phyloP scores from a whole-genome alignment of 2,329 filamentous ascomycete species.

The Neophaeococcomyces mojaviensis region DNA sequence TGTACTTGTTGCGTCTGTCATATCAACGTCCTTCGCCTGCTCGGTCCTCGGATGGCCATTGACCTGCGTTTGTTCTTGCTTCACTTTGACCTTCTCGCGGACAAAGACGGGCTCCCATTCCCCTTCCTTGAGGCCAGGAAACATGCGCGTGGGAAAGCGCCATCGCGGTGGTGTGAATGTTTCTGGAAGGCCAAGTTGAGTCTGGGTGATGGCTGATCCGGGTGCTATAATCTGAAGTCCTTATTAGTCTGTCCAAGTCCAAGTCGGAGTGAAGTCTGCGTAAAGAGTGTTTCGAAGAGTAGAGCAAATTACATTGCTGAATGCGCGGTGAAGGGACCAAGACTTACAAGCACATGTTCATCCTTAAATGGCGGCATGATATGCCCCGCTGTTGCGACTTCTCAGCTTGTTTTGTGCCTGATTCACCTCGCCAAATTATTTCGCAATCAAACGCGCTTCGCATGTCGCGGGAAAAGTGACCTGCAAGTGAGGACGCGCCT shows the following conservation, averaged over 20 bases:
- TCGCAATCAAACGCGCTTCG: not conserved
- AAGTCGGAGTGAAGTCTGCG: no score
- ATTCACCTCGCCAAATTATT: not conserved
- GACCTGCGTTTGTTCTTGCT: slow-evolving; percentile 19
- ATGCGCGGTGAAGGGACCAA: not conserved
- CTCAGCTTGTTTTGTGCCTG: not conserved
- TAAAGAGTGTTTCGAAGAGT: no score
- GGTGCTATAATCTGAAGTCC: slow-evolving; percentile 43
- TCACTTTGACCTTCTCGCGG: slow-evolving; percentile 41
- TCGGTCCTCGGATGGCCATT: slow-evolving; percentile 10
- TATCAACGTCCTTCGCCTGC: slow-evolving; percentile 21
- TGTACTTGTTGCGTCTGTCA: slow-evolving; percentile 9
- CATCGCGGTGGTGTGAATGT: slow-evolving; percentile 83
- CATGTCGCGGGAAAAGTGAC: not conserved
- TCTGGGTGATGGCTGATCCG: slow-evolving; percentile 82
- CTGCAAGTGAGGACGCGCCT: slow-evolving; percentile 1
- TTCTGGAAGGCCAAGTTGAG: slow-evolving; percentile 82
- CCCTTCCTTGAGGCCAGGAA: slow-evolving; percentile 66
- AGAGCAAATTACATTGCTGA: not conserved
- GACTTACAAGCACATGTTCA: slow-evolving; percentile 44
- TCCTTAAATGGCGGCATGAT: slow-evolving; percentile 46
- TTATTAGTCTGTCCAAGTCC: not conserved
- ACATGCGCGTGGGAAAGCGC: slow-evolving; percentile 90
- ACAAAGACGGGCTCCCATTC: slow-evolving; percentile 78
- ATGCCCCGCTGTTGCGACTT: slow-evolving; percentile 1